A percentile compares a stretch with the other conserved stretches of the same genome.
Evolutionary conservation across 352 stramenopile genomes (phyloP).

Genomic region (Phytophthora sp.): DNA sequence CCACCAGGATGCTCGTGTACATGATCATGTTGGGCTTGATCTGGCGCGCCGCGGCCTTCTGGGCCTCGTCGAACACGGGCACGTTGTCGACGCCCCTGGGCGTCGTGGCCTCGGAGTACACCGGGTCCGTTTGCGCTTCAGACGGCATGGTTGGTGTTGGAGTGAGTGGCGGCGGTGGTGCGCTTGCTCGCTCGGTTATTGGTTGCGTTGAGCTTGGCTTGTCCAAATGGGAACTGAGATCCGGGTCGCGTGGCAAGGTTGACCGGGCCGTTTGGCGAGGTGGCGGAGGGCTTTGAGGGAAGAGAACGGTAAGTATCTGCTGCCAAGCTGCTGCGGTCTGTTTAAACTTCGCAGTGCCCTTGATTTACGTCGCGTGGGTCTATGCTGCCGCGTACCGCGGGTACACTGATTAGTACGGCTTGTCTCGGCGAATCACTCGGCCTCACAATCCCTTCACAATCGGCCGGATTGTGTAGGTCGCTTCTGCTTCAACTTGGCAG

Average conservation of each 20-base stretch:
- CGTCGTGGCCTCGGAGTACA: slow-evolving; percentile 21
- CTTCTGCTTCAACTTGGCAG: too few species aligned
- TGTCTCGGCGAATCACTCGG: too few species aligned
- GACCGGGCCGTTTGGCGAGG: too few species aligned
- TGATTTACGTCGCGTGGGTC: too few species aligned
- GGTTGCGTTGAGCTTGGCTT: slow-evolving; percentile 7
- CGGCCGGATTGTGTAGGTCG: too few species aligned
- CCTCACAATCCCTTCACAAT: too few species aligned
- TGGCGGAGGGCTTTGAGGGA: too few species aligned
- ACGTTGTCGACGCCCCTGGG: slow-evolving; percentile 12
- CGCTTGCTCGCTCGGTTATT: background rate
- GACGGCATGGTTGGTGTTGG: slow-evolving; percentile 7
- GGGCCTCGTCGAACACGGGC: slow-evolving; percentile 13
- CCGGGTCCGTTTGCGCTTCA: slow-evolving; percentile 14
- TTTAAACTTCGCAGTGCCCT: too few species aligned
- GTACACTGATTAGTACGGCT: too few species aligned
- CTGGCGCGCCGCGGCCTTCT: slow-evolving; percentile 19
- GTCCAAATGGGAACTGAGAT: slow-evolving; percentile 11
- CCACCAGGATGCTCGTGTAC: slow-evolving; percentile 47
- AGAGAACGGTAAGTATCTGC: too few species aligned
- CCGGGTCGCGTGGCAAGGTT: background rate
- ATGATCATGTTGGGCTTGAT: slow-evolving; percentile 36
- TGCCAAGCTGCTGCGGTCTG: too few species aligned
- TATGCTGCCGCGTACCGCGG: too few species aligned
- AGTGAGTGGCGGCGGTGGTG: background rate